Percentiles rank a stretch among this genome's conserved stretches.
Evolutionary conservation across 23 red algal genomes (phyloP).

Genomic region (Agarophyton chilense): DNA sequence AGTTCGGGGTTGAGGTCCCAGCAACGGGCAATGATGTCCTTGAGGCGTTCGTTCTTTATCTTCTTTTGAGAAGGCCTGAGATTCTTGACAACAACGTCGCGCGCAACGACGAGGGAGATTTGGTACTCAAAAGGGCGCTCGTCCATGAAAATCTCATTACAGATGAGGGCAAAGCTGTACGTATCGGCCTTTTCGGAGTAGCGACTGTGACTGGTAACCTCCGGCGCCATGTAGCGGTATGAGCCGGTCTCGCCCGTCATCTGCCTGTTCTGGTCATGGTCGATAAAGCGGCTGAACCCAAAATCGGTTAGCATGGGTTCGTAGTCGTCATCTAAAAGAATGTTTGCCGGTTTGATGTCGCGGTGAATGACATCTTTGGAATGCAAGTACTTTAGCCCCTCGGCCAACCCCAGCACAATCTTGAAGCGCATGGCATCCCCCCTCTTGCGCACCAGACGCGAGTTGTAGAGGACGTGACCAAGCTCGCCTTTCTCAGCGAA

Average conservation of each 20-base stretch:
- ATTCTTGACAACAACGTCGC: conserved; percentile 91
- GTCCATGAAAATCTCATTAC: conserved; percentile 96
- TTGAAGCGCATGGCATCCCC: conserved; percentile 73
- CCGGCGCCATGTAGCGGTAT: conserved; percentile 98
- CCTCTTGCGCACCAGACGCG: conserved; percentile 63
- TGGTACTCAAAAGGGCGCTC: conserved; percentile 91
- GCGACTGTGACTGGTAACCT: conserved; percentile 88
- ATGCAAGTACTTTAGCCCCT: conserved; percentile 82
- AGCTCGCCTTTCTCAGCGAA: conserved; percentile 90
- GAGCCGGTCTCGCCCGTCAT: conserved; percentile 97
- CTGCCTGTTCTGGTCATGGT: conserved; percentile 49
- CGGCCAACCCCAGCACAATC: conserved; percentile 80
- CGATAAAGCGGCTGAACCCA: conserved; percentile 91
- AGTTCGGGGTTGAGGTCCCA: conserved; percentile 72
- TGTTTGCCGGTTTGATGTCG: conserved; percentile 95
- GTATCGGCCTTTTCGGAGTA: conserved; percentile 97
- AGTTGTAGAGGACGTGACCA: conserved; percentile 80
- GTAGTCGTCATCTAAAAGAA: conserved; percentile 76
- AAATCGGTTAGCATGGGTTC: conserved; percentile 92
- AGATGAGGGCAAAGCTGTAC: conserved; percentile 91
- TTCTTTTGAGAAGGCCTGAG: conserved; percentile 88
- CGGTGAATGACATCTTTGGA: conserved; percentile 82
- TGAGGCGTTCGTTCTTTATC: conserved; percentile 74
- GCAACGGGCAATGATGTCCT: conserved; percentile 74
- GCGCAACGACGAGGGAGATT: conserved; percentile 87